phyloP scores from a whole-genome alignment of 805 yeast species.

The Cyberlindnera meyerae region DNA sequence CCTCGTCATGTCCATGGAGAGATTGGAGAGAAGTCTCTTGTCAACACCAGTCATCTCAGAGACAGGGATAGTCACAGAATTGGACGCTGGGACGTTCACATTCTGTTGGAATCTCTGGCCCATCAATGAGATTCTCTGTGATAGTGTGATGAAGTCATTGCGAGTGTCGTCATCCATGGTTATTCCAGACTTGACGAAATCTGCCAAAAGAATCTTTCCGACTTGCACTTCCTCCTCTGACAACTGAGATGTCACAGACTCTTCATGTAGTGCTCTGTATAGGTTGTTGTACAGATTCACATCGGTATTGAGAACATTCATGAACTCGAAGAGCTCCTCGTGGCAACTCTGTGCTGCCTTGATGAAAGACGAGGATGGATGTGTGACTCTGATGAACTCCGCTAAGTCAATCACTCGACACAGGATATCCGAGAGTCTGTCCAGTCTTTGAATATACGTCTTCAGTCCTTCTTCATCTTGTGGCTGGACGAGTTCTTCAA shows the following conservation, averaged over 20 bases:
- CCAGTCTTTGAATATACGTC: constrained; percentile 61
- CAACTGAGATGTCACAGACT: constrained; percentile 31
- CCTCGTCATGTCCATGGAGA: constrained; percentile 35
- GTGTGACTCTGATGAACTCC: constrained; percentile 84
- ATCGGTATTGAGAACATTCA: constrained; percentile 88
- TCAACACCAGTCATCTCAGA: constrained; percentile 21
- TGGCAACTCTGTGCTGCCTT: constrained; percentile 84
- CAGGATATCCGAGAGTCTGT: constrained; percentile 78
- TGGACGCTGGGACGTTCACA: constrained; percentile 17
- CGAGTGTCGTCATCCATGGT: constrained; percentile 64
- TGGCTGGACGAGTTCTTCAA: constrained; percentile 47
- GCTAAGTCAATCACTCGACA: constrained; percentile 93
- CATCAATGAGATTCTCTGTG: constrained; percentile 72
- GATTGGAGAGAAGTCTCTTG: constrained; percentile 22
- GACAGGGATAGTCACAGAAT: constrained; percentile 19
- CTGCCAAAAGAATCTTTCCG: constrained; percentile 73
- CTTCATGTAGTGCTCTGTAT: constrained; percentile 40
- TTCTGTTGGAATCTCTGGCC: constrained; percentile 66
- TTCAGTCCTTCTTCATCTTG: constrained; percentile 38
- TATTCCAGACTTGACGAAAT: constrained; percentile 88
- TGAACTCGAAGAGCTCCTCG: constrained; percentile 83
- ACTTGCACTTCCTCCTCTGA: constrained; percentile 75
- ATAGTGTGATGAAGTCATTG: constrained; percentile 65
- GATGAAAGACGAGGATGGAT: constrained; percentile 68
- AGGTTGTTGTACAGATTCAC: constrained; percentile 62